These are phyloP conservation scores for Oryza australiensis DNA, from an alignment of 176 grass and related monocot species.

Conservation along the genomic window DNA sequence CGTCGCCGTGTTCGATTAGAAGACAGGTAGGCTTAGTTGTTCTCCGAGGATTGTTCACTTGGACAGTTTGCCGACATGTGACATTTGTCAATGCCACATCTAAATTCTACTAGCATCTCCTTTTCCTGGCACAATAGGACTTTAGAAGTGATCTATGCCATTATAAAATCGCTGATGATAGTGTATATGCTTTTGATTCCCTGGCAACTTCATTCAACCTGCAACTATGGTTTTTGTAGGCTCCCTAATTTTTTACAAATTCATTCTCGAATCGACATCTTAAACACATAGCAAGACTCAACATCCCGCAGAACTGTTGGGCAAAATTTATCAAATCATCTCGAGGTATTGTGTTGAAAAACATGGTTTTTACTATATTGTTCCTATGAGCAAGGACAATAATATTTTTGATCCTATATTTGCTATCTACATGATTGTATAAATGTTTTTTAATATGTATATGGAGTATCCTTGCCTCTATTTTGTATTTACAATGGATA, in stretches of 20 bases:
- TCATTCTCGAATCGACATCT: neutral
- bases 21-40: neutral
- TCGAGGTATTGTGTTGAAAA: neutral
- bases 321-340: neutral
- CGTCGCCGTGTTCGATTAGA: neutral
- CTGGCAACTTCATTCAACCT: neutral
- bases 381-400: too few relatives aligned
- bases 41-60: neutral
- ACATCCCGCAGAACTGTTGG: neutral
- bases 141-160: neutral
- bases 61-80: neutral
- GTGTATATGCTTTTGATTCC: neutral
- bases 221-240: neutral
- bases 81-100: neutral
- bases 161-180: neutral
- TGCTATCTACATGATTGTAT: too few relatives aligned
- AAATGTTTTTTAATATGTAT: too few relatives aligned
- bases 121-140: neutral
- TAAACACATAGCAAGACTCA: neutral
- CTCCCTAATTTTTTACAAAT: neutral
- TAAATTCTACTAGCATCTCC: neutral
- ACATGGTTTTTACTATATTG: neutral
- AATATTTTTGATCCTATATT: too few relatives aligned
- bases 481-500: too few relatives aligned
- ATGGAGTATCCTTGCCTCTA: too few relatives aligned